phyloP scores from a whole-genome alignment of 345 rosid genomes.

The Passiflora organensis region DNA sequence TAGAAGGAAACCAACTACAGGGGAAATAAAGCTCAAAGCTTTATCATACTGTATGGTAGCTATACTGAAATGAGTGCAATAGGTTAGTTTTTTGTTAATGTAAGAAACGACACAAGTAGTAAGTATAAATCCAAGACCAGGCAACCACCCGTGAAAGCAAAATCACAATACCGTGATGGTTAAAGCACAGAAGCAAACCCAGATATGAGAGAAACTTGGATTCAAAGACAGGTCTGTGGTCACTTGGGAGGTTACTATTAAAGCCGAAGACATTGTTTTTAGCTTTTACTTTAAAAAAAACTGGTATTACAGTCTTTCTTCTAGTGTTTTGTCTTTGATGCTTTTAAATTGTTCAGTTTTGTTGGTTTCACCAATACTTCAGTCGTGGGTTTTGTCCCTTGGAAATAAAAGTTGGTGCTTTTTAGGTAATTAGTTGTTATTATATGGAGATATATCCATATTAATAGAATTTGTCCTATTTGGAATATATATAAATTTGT shows the following conservation, averaged over 20 bases:
- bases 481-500: too few relatives aligned
- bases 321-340: too few relatives aligned
- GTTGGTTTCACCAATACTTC: too few relatives aligned
- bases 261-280: not conserved
- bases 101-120: constrained; percentile 6
- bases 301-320: not conserved
- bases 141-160: constrained; percentile 53
- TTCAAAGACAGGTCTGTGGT: constrained; percentile 61
- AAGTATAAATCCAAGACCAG: constrained; percentile 40
- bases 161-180: constrained; percentile 18
- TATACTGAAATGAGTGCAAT: constrained; percentile 6
- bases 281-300: too few relatives aligned
- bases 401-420: too few relatives aligned
- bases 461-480: too few relatives aligned
- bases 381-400: too few relatives aligned
- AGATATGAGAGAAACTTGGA: constrained; percentile 49
- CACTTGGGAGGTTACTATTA: constrained; percentile 7
- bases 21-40: constrained; percentile 12
- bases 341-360: too few relatives aligned
- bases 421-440: too few relatives aligned
- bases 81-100: constrained; percentile 3
- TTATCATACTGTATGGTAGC: constrained; percentile 7
- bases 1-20: too few relatives aligned
- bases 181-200: constrained; percentile 3
- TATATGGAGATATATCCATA: too few relatives aligned